Percentiles rank a stretch among this genome's conserved stretches.
These are phyloP conservation scores for Nigrograna mackinnonii DNA, from an alignment of 2,329 filamentous ascomycete species.

Conservation along the genomic window DNA sequence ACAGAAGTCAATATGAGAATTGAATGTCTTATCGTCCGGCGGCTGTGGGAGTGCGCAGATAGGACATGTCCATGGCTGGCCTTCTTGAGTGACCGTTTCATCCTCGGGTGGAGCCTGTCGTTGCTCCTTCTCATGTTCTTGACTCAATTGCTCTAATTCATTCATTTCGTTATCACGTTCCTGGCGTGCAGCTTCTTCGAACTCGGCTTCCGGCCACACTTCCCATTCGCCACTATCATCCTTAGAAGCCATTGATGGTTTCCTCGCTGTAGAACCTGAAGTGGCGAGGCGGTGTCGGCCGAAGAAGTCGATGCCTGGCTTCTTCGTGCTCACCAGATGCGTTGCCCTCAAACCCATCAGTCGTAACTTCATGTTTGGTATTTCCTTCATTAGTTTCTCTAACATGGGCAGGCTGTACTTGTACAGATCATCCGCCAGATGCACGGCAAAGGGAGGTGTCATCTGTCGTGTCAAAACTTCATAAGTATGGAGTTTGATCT, in stretches of 20 bases:
- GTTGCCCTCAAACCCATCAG: slow-evolving; percentile 90
- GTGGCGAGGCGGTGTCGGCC: slow-evolving; percentile 48
- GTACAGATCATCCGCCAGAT: slow-evolving; percentile 79
- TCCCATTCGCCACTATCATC: slow-evolving; percentile 64
- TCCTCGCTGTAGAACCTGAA: slow-evolving; percentile 12
- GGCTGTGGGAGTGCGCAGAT: slow-evolving; percentile 79
- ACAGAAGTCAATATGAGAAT: slow-evolving; percentile 90
- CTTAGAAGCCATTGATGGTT: slow-evolving; percentile 12
- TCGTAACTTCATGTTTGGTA: slow-evolving; percentile 76
- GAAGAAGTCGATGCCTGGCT: slow-evolving; percentile 80
- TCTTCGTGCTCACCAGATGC: slow-evolving; percentile 83
- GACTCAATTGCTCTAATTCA: slow-evolving; percentile 64
- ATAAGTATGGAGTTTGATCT: slow-evolving; percentile 92
- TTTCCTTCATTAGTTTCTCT: slow-evolving; percentile 79
- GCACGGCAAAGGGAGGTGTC: slow-evolving; percentile 72
- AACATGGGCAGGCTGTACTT: slow-evolving; percentile 81
- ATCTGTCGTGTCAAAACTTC: slow-evolving; percentile 87
- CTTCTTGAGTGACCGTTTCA: background rate
- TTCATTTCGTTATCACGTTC: slow-evolving; percentile 65
- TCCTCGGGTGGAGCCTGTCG: slow-evolving; percentile 28
- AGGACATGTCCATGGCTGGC: slow-evolving; percentile 75
- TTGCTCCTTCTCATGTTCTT: slow-evolving; percentile 50
- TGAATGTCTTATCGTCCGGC: slow-evolving; percentile 77
- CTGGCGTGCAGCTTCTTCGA: slow-evolving; percentile 64
- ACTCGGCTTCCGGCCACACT: slow-evolving; percentile 68